Evolutionary conservation across 1,284 basidiomycete genomes (phyloP).

Genomic region (Tausonia pullulans): DNA sequence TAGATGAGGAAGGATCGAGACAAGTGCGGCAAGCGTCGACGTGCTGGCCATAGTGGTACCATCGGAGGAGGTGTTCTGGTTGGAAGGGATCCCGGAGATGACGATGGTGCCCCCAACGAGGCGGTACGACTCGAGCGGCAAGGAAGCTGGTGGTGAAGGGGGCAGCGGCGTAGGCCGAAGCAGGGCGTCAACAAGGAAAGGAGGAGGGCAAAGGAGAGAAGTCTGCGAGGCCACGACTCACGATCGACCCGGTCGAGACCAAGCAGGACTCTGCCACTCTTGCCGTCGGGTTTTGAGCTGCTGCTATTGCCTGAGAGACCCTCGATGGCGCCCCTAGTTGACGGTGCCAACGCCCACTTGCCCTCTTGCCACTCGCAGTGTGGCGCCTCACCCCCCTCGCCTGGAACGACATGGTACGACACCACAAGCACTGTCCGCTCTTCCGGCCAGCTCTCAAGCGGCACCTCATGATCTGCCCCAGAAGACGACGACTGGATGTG

Average conservation of each 20-base stretch:
- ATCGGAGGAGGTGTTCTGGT: neutral
- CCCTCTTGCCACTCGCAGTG: neutral
- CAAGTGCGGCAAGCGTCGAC: neutral
- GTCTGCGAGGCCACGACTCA: neutral
- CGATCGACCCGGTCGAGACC: neutral
- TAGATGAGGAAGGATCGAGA: neutral
- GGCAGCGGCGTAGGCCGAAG: neutral
- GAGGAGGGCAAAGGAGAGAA: neutral
- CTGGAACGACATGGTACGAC: too few species aligned
- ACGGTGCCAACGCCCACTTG: neutral
- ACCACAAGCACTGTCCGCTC: too few species aligned
- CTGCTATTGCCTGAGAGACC: neutral
- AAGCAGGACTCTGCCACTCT: neutral
- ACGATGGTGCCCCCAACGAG: slow-evolving; percentile 14
- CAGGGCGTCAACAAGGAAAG: neutral
- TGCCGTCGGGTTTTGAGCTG: neutral
- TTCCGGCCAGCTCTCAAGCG: too few species aligned
- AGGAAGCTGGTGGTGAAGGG: neutral
- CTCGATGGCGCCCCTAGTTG: too few species aligned
- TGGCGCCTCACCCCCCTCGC: neutral
- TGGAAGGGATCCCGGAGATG: neutral
- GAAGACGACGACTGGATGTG: too few species aligned
- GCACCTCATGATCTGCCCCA: too few species aligned
- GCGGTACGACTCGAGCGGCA: neutral
- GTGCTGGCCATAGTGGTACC: neutral